Conservation (phyloP, 345 rosid genomes). For the Odontarrhena argentea region DNA sequence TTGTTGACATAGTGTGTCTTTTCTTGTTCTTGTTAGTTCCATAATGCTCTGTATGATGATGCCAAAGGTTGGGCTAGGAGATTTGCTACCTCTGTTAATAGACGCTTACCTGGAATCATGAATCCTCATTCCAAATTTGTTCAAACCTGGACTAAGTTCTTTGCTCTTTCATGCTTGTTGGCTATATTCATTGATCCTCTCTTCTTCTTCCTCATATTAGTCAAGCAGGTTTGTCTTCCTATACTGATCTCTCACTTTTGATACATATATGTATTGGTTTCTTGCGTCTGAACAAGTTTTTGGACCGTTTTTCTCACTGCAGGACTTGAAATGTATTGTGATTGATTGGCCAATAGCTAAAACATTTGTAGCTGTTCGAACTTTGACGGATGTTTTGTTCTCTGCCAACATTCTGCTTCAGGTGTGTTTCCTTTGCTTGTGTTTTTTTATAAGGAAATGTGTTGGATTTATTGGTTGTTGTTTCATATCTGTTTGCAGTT, state of each 20-base stretch:
- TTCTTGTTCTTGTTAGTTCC: constrained; percentile 51
- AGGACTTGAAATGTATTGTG: constrained; percentile 59
- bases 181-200: constrained; percentile 83
- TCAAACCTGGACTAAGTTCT: constrained; percentile 71
- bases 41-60: constrained; percentile 69
- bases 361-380: constrained; percentile 54
- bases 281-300: constrained; percentile 12
- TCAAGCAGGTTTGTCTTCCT: constrained; percentile 48
- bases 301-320: constrained; percentile 25
- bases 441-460: neutral
- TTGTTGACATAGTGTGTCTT: constrained; percentile 18
- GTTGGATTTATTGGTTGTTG: constrained; percentile 18
- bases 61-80: constrained; percentile 85
- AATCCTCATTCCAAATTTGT: constrained; percentile 75
- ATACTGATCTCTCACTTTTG: neutral
- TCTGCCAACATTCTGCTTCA: constrained; percentile 75
- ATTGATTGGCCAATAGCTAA: constrained; percentile 53
- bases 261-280: neutral
- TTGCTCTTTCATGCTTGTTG: constrained; percentile 67
- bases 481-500: constrained; percentile 52
- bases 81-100: constrained; percentile 41
- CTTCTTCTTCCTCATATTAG: constrained; percentile 72
- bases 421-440: constrained; percentile 46
- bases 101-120: constrained; percentile 62
- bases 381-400: constrained; percentile 67